These are phyloP conservation scores for Exserohilum turcica DNA, from an alignment of 2,329 filamentous ascomycete species.

Conservation along the genomic window DNA sequence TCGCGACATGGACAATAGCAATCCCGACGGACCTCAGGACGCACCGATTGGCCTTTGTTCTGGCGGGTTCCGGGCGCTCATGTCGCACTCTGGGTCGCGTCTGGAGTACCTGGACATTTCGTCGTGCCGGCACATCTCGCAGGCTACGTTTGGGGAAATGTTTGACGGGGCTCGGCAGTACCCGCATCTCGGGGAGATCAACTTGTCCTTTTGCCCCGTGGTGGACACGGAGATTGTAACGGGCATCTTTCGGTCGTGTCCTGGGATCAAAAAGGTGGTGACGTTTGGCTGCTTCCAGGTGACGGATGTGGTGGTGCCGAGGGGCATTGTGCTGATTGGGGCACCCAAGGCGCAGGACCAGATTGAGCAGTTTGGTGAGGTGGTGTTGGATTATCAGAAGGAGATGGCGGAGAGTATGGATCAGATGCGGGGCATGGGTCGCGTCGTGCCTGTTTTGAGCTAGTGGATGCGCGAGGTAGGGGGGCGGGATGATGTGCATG, in stretches of 20 bases:
- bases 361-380: constrained; percentile 57
- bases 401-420: constrained; percentile 12
- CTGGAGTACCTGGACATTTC: constrained; percentile 76
- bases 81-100: constrained; percentile 75
- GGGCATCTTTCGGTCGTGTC: constrained; percentile 67
- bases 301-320: constrained; percentile 60
- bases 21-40: constrained; percentile 66
- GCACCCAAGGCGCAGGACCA: constrained; percentile 63
- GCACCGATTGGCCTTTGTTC: constrained; percentile 72
- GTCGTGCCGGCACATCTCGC: constrained; percentile 80
- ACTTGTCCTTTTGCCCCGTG: constrained; percentile 75
- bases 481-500: not conserved
- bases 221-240: constrained; percentile 69
- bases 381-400: constrained; percentile 40
- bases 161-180: constrained; percentile 69
- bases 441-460: constrained; percentile 33
- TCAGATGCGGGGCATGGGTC: constrained; percentile 14
- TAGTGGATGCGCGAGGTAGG: constrained; percentile 1
- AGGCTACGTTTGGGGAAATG: constrained; percentile 72
- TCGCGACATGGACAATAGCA: constrained; percentile 74
- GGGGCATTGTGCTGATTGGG: constrained; percentile 64
- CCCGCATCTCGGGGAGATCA: constrained; percentile 70
- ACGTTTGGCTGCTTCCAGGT: constrained; percentile 69
- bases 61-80: constrained; percentile 76
- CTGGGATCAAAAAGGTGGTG: constrained; percentile 61